phyloP scores from a whole-genome alignment of 176 grass and related monocot species.

The Aegilops speltoides region DNA sequence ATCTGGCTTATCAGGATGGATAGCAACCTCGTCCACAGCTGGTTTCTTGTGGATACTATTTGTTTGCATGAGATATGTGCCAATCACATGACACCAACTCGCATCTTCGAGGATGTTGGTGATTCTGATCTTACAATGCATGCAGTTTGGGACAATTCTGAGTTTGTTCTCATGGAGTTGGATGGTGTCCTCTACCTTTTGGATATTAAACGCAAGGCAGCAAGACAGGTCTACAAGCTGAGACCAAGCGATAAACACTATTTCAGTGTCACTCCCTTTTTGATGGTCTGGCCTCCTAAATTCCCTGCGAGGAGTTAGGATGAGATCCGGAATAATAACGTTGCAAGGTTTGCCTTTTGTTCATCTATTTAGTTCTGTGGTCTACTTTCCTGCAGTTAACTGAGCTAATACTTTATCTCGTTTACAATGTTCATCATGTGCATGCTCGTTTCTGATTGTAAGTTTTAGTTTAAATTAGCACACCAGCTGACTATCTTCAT shows the following conservation, averaged over 20 bases:
- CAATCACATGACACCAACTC: neutral
- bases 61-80: neutral
- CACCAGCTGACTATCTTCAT: neutral
- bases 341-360: neutral
- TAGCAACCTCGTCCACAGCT: neutral
- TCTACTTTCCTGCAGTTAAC: neutral
- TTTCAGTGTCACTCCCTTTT: neutral
- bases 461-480: neutral
- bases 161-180: neutral
- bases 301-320: neutral
- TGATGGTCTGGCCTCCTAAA: neutral
- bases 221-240: neutral
- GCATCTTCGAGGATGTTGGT: neutral
- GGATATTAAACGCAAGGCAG: neutral
- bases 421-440: neutral
- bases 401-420: neutral
- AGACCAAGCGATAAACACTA: neutral
- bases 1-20: neutral
- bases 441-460: neutral
- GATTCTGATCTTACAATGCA: neutral
- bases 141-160: neutral
- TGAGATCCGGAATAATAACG: neutral
- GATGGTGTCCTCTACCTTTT: neutral
- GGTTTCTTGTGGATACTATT: conserved; percentile 10
- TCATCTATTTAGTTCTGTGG: neutral